Evolutionary conservation across 2,329 filamentous ascomycete genomes (phyloP), one percentile per base, ranked within the genome.

Genomic region (Colletotrichum liriopes): DNA sequence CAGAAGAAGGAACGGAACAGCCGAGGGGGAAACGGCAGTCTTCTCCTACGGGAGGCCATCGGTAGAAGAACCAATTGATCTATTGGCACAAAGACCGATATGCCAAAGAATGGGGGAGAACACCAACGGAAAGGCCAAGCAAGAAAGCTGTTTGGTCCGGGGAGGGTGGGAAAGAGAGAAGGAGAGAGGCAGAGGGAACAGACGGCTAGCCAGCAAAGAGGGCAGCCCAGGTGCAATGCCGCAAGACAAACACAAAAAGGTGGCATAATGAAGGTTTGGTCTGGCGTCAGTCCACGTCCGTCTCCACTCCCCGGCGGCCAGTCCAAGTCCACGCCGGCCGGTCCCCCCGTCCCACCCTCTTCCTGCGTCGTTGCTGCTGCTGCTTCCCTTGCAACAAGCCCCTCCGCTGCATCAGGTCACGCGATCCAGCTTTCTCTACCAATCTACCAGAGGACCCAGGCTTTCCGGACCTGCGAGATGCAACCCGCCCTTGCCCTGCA

Each of bases 361-460:
- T 49, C 47, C 32, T 29, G n/a, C 43, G 32, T 51, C 43, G 52
- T 59, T 56, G 62, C 56, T 51, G 67, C 45, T 66, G n/a, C 55
- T 54, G 63, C 65, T 72, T 69, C 65, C 58, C 69, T 68, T 64
- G 69, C 69, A 56, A 66, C 60, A 35, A 61, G 59, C 52, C 65
- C 70, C 58, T 67, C 59, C 45, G 70, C 45, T 75, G 75, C 71
- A 72, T 68, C 72, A 76, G 73, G 75, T 77, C 75, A 77, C 75
- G 75, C 75, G 75, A 75, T 77, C 68, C 59, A 39, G 39, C 65
- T 65, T 65, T 56, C 55, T 56, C 12, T 37, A 39, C 52, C 32
- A 23, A 5, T 51, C 49, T 35, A 63, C 45, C 47, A 65, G 52
- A 64, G 32, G 63, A 52, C 58, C 68, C 65, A 71, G 68, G 56